phyloP scores from a whole-genome alignment of 106 monocot species.

The Dioscorea zingiberensis region DNA sequence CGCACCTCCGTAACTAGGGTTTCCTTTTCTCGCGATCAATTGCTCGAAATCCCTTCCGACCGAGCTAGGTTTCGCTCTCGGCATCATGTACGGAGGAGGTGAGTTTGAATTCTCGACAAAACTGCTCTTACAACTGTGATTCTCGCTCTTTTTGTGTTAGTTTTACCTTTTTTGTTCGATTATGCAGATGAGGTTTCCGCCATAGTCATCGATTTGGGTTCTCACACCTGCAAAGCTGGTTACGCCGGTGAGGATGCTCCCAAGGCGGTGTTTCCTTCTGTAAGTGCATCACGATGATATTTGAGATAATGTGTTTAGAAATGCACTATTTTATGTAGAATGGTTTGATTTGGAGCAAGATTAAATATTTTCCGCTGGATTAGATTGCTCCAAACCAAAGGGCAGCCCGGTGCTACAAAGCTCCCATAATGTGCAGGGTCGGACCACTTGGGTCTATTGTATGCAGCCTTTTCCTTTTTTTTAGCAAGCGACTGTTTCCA shows the following conservation, averaged over 20 bases:
- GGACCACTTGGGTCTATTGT: too few relatives aligned
- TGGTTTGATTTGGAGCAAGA: too few relatives aligned
- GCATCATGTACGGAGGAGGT: conserved; percentile 67
- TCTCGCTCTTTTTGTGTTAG: neutral
- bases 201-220: conserved; percentile 87
- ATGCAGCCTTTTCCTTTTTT: too few relatives aligned
- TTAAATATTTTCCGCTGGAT: too few relatives aligned
- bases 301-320: too few relatives aligned
- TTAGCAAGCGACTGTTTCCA: too few relatives aligned
- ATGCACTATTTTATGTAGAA: too few relatives aligned
- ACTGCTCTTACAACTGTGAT: neutral
- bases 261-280: conserved; percentile 96
- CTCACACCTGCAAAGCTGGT: conserved; percentile 91
- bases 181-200: conserved; percentile 86
- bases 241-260: conserved; percentile 96
- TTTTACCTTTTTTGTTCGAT: neutral
- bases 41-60: neutral
- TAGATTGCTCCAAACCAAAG: too few relatives aligned
- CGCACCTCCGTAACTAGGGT: neutral
- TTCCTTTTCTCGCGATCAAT: neutral
- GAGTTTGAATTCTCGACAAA: conserved; percentile 8
- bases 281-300: conserved; percentile 19
- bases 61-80: neutral
- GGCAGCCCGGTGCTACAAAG: too few relatives aligned
- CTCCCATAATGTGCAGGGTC: too few relatives aligned